phyloP scores from a whole-genome alignment of 2,329 filamentous ascomycete genomes.

The Pseudohalonectria lignicola region DNA sequence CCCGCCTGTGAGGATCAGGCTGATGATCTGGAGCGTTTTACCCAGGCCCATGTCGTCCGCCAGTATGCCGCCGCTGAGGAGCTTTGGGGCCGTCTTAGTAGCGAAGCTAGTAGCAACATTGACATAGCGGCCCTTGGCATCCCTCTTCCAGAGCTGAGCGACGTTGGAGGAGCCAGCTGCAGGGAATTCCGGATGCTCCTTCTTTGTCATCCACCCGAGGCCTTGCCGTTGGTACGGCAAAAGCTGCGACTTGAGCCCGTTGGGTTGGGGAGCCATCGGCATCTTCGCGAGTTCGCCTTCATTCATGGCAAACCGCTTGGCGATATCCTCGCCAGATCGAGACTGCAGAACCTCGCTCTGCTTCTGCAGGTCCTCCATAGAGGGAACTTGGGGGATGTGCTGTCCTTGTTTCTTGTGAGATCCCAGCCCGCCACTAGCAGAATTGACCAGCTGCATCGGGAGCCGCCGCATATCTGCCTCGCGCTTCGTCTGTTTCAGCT shows the following conservation, averaged over 20 bases:
- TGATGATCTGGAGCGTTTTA: constrained; percentile 80
- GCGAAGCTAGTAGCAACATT: constrained; percentile 66
- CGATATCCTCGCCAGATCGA: constrained; percentile 49
- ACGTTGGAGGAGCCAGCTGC: constrained; percentile 43
- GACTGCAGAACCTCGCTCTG: constrained; percentile 58
- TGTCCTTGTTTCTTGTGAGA: neutral
- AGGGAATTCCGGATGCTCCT: constrained; percentile 62
- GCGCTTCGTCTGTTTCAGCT: constrained; percentile 38
- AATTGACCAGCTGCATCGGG: neutral
- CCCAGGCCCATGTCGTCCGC: constrained; percentile 91
- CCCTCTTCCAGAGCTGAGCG: constrained; percentile 69
- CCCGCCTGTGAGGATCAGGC: constrained; percentile 53
- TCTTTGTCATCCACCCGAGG: constrained; percentile 68
- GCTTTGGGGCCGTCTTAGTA: constrained; percentile 40
- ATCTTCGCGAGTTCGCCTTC: constrained; percentile 61
- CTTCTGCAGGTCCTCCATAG: constrained; percentile 52
- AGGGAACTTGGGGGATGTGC: constrained; percentile 13
- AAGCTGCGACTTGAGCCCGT: constrained; percentile 51
- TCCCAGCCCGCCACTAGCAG: neutral
- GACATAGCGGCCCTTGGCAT: constrained; percentile 34
- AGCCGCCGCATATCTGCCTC: neutral
- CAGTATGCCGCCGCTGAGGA: constrained; percentile 74
- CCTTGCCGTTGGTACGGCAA: constrained; percentile 77
- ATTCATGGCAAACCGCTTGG: constrained; percentile 59
- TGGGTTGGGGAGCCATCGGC: constrained; percentile 61